Percentiles rank a stretch among this genome's conserved stretches.
phyloP scores from a whole-genome alignment of 1,284 basidiomycete genomes.

The Leccinum insigne region DNA sequence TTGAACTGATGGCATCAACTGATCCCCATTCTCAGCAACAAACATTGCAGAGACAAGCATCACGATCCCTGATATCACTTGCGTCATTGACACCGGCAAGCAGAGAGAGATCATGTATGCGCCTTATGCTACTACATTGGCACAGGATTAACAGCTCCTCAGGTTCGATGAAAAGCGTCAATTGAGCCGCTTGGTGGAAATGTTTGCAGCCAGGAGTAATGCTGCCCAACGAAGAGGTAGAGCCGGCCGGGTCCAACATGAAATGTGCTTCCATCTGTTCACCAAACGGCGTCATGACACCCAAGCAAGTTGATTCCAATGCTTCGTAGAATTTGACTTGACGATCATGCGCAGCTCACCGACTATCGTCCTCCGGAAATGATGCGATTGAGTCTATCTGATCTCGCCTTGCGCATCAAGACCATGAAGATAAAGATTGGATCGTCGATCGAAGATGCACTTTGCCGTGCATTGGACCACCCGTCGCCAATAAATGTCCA shows the following conservation, averaged over 20 bases:
- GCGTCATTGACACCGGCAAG: slow-evolving; percentile 95
- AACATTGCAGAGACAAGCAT: slow-evolving; percentile 90
- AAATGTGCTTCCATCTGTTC: slow-evolving; percentile 96
- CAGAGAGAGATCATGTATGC: slow-evolving; percentile 87
- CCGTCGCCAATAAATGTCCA: slow-evolving; percentile 89
- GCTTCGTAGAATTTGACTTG: slow-evolving; percentile 26
- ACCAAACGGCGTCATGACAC: slow-evolving; percentile 87
- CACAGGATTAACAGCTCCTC: slow-evolving; percentile 15
- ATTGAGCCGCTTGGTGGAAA: slow-evolving; percentile 91
- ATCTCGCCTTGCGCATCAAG: slow-evolving; percentile 95
- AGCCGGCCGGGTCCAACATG: slow-evolving; percentile 90
- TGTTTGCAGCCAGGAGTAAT: slow-evolving; percentile 93
- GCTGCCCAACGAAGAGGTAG: slow-evolving; percentile 92
- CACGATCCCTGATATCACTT: slow-evolving; percentile 98
- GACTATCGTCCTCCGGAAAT: slow-evolving; percentile 97
- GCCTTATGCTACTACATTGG: background rate
- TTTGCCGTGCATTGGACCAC: slow-evolving; percentile 89
- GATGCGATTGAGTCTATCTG: slow-evolving; percentile 91
- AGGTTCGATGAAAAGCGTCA: slow-evolving; percentile 99
- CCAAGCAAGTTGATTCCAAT: slow-evolving; percentile 42
- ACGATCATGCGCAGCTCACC: slow-evolving; percentile 61
- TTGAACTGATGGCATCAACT: slow-evolving; percentile 68
- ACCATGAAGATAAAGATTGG: slow-evolving; percentile 94
- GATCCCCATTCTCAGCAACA: slow-evolving; percentile 50
- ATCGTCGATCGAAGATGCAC: slow-evolving; percentile 88